A percentile compares a stretch with the other conserved stretches of the same genome.
Evolutionary conservation across 129 eudicot genomes (phyloP).

Genomic region (Kitagawia praeruptora): DNA sequence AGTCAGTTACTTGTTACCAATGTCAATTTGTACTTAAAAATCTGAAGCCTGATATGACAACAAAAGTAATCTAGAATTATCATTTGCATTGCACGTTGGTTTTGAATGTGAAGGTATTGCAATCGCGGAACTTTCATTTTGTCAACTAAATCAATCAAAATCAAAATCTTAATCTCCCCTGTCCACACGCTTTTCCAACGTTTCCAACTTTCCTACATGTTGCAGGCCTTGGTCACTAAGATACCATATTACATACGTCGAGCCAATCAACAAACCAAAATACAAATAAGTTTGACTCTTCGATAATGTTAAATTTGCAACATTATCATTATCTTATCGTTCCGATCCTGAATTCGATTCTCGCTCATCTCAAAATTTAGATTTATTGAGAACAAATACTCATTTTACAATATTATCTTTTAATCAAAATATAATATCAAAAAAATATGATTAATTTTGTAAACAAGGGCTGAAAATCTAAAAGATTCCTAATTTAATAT

Average conservation of each 20-base stretch:
- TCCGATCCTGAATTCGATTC: too few relatives aligned
- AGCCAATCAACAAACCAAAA: neutral
- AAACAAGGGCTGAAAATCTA: too few relatives aligned
- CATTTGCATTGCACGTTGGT: neutral
- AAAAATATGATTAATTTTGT: too few relatives aligned
- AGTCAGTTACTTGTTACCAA: neutral
- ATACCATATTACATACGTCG: neutral
- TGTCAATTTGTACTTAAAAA: neutral
- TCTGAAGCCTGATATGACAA: neutral
- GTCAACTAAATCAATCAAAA: neutral
- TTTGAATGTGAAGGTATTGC: neutral
- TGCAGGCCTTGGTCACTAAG: neutral
- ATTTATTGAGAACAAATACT: too few relatives aligned
- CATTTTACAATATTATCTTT: too few relatives aligned
- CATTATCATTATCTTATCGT: too few relatives aligned
- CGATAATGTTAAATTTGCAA: too few relatives aligned
- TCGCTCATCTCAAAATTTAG: too few relatives aligned
- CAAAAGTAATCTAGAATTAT: neutral
- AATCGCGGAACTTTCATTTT: neutral
- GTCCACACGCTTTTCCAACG: neutral
- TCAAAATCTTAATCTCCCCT: neutral
- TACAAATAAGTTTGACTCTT: neutral
- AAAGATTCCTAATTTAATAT: too few relatives aligned
- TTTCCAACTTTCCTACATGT: neutral
- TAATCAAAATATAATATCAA: too few relatives aligned